These are phyloP conservation scores for Staphylotrichum longicolle DNA, from an alignment of 495 filamentous ascomycete genomes.

Conservation along the genomic window DNA sequence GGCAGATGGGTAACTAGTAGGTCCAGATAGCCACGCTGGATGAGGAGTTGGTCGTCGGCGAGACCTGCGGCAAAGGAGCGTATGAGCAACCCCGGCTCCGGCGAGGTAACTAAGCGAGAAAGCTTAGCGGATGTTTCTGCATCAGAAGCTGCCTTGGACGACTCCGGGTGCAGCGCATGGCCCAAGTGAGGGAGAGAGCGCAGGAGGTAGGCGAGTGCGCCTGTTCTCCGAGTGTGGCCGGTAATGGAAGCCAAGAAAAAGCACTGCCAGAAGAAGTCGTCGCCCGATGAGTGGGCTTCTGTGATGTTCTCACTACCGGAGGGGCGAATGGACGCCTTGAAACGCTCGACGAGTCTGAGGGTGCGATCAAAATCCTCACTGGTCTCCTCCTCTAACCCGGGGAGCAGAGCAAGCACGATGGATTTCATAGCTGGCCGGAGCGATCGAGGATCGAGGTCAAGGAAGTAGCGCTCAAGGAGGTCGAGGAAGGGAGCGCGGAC, in stretches of 20 bases:
- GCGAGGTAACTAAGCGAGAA: conserved; percentile 75
- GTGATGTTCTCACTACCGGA: conserved; percentile 46
- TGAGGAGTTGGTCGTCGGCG: conserved; percentile 83
- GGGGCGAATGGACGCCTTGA: conserved; percentile 65
- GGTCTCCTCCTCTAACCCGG: conserved; percentile 91
- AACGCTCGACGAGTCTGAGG: conserved; percentile 69
- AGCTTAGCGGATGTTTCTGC: conserved; percentile 46
- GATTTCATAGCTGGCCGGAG: conserved; percentile 87
- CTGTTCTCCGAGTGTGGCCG: conserved; percentile 74
- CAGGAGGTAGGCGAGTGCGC: conserved; percentile 79
- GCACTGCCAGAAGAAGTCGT: conserved; percentile 97
- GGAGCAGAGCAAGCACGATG: conserved; percentile 78
- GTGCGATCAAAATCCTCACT: conserved; percentile 96
- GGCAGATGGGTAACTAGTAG: conserved; percentile 88
- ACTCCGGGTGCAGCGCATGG: conserved; percentile 32
- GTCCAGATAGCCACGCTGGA: conserved; percentile 92
- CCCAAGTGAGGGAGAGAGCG: conserved; percentile 76
- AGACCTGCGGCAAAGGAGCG: conserved; percentile 88
- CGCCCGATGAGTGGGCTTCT: conserved; percentile 57
- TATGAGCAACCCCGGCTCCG: conserved; percentile 87
- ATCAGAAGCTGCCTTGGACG: conserved; percentile 22
- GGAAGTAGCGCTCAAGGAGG: conserved; percentile 76
- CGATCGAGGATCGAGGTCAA: conserved; percentile 63
- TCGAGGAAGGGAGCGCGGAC: conserved; percentile 80
- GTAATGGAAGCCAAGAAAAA: conserved; percentile 93